A percentile compares a stretch with the other conserved stretches of the same genome.
These are phyloP conservation scores for Boletus reticuloceps DNA, from an alignment of 768 basidiomycete species.

Conservation along the genomic window DNA sequence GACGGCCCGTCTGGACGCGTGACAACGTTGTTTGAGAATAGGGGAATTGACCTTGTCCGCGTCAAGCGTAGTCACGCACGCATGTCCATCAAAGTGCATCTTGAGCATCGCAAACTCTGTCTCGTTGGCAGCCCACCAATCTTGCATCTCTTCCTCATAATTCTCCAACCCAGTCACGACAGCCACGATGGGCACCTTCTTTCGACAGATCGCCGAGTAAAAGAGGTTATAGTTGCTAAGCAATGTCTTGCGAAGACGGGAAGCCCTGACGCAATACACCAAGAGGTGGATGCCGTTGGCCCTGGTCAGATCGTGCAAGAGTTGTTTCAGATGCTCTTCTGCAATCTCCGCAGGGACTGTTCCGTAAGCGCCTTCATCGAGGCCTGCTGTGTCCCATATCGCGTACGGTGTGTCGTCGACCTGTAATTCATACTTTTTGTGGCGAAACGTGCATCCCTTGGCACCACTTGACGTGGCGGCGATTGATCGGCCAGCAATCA, in stretches of 20 bases:
- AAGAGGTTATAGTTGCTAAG: conserved; percentile 39
- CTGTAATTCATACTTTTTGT: conserved; percentile 25
- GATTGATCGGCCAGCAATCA: conserved; percentile 39
- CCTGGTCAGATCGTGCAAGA: conserved; percentile 24
- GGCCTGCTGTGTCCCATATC: conserved; percentile 40
- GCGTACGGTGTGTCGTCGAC: conserved; percentile 24
- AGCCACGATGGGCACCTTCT: conserved; percentile 36
- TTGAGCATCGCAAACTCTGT: conserved; percentile 25
- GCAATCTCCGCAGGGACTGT: conserved; percentile 30
- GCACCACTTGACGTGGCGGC: conserved; percentile 34
- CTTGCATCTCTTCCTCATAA: conserved; percentile 27
- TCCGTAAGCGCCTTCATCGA: conserved; percentile 36
- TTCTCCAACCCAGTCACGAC: conserved; percentile 40
- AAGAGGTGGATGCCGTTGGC: conserved; percentile 30
- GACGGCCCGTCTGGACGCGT: conserved; percentile 23
- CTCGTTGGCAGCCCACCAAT: conserved; percentile 35
- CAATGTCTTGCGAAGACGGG: conserved; percentile 25
- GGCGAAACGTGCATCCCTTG: conserved; percentile 35
- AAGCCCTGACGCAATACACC: conserved; percentile 34
- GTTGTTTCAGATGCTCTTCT: conserved; percentile 21
- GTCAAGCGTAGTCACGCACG: conserved; percentile 39
- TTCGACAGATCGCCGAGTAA: conserved; percentile 33
- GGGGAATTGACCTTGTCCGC: conserved; percentile 29
- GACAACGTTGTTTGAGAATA: conserved; percentile 25
- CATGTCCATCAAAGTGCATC: conserved; percentile 36